Evolutionary conservation across 129 eudicot species (phyloP), one percentile per base, ranked within the genome.

Genomic region (Centrapalus pauciflorus): DNA sequence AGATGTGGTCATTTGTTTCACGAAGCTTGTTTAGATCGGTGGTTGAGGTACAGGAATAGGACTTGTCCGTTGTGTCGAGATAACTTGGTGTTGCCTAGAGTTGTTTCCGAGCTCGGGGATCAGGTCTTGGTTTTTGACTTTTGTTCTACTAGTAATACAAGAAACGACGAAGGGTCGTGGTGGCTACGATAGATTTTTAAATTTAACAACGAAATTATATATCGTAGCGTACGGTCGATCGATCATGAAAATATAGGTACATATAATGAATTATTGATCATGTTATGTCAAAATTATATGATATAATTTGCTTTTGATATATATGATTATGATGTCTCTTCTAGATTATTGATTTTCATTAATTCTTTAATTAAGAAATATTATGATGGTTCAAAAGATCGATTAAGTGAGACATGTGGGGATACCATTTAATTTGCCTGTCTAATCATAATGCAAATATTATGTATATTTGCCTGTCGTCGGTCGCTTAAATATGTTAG

Each of bases 41-140:
- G 80, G 82, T 6, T 65, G n/a, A 75, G 66, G 4, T 34, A 32
- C 5, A 67, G 85, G 11, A 67, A 59, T 6, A 13, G 26, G 5
- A 80, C 82, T 1, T 76, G 78, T 32, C 82, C 80, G 0, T 19
- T 79, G 29, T 79, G 88, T 45, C 77, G 82, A 20, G 68, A 41
- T 71, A 57, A 34, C 46, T 50, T 71, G 68, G 62, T 50, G 74
- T 26, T 43, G 4, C 28, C 76, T n/a, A 32, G 65, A 69, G 20
- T 58, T 58, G 46, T 58, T 59, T 59, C 59, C 2, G 50, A 70
- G 32, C 67, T 5, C 12, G 67, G 60, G 5, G 46, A 60, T 4
- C 49, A 45, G 1, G 10, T 71, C 4, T 21, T 71, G 29, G 50
- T 32, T 32, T 71, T 71, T 46, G 61, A 71, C 9, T 49, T 61